Evolutionary conservation across 768 basidiomycete species (phyloP), one percentile per base, ranked within the genome.

Genomic region (Boletus tylopilopsis): DNA sequence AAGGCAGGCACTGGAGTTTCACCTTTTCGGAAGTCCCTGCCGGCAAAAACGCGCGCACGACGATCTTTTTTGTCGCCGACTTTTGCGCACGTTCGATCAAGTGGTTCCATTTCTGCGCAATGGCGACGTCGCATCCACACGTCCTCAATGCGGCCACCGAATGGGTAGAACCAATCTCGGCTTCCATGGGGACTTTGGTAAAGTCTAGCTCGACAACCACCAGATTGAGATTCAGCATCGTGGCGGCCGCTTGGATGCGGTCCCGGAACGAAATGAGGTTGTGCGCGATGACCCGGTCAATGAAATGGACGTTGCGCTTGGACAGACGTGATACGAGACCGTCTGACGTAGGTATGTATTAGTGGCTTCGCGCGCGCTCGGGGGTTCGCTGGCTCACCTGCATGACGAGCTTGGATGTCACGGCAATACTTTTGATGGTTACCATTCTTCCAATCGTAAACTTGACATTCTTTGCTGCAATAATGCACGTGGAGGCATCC

Each of bases 401-500:
- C 55, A 35, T 54, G 61, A 34, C 61, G 59, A 16, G 53, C 55
- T 47, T 66, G 64, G 24, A 66, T 66, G 33, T 58, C 59, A 16
- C 46, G 55, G 30, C 64, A 66, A 36, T 66, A 57, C 34, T 42
- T 55, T 49, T 47, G 53, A 46, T 68, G 64, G 4, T 52, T 48
- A 11, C 66, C 64, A n/a, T 53, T 49, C 47, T 55, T 66, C 64
- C 64, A 66, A 32, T 66, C 64, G 42, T 64, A 56, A 0, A 49
- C 60, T 39, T 66, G 66, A 44, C 66, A 68, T 47, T 66, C 64
- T 40, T 51, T 66, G 49, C 62, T 56, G 45, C 64, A 66, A 34
- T 66, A 68, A 40, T 64, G 49, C 21, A 66, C 64, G 34, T 64
- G 59, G 37, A 61, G 61, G 43, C 64, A 66, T 9, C 64, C 62